These are phyloP conservation scores for Penicillium sp. DNA, from an alignment of 2,329 filamentous ascomycete species.

Conservation along the genomic window DNA sequence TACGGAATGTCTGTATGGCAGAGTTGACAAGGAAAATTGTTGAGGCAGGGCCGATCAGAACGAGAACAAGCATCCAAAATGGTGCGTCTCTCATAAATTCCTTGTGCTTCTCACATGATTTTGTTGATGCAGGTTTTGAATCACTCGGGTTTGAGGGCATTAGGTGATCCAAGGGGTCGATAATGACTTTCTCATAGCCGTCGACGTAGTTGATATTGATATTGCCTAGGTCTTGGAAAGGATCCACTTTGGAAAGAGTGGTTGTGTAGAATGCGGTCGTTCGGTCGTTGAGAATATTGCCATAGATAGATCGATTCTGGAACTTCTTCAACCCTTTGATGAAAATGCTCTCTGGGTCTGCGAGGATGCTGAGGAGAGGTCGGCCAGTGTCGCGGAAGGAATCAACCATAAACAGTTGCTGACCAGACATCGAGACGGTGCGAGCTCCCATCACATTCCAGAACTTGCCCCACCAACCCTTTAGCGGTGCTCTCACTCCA, in stretches of 20 bases:
- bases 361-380: constrained; percentile 78
- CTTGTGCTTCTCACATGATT: constrained; percentile 37
- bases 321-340: constrained; percentile 78
- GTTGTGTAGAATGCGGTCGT: constrained; percentile 85
- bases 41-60: constrained; percentile 76
- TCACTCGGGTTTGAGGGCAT: constrained; percentile 33
- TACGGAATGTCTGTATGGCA: constrained; percentile 74
- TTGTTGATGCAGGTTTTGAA: constrained; percentile 31
- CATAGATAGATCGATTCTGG: constrained; percentile 75
- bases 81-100: constrained; percentile 61
- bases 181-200: constrained; percentile 74
- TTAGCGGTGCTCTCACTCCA: constrained; percentile 72
- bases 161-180: constrained; percentile 58
- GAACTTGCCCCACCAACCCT: constrained; percentile 67
- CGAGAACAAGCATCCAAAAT: constrained; percentile 64
- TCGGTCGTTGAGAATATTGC: constrained; percentile 85
- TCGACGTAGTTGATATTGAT: constrained; percentile 74
- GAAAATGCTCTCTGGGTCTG: constrained; percentile 84
- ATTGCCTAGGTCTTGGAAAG: constrained; percentile 69
- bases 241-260: constrained; percentile 75
- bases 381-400: constrained; percentile 80
- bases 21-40: constrained; percentile 76
- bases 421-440: constrained; percentile 79
- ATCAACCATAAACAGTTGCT: constrained; percentile 87
- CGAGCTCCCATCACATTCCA: constrained; percentile 86